phyloP scores from a whole-genome alignment of 2,329 filamentous ascomycete species.

The Exophiala viscosa region DNA sequence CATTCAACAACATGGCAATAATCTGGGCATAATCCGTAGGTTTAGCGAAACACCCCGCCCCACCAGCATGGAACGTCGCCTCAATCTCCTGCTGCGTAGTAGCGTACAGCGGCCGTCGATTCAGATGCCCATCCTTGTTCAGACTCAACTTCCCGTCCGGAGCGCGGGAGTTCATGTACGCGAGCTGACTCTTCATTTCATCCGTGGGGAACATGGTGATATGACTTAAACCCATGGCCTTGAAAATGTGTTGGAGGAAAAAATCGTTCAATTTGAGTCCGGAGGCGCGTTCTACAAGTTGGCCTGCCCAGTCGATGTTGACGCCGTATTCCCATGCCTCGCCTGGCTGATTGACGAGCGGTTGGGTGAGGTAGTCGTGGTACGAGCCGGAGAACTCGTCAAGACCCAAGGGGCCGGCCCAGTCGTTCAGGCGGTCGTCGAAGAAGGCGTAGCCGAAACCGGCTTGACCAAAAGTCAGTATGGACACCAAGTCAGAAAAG shows the following conservation, averaged over 20 bases:
- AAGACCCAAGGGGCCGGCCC: constrained; percentile 45
- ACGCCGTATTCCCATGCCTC: constrained; percentile 60
- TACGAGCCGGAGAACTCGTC: constrained; percentile 55
- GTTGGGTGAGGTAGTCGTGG: constrained; percentile 47
- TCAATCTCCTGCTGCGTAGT: constrained; percentile 46
- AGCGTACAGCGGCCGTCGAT: constrained; percentile 44
- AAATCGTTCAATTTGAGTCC: constrained; percentile 48
- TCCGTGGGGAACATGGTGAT: constrained; percentile 56
- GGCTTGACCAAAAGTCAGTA: constrained; percentile 15
- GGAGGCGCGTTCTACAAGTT: constrained; percentile 46
- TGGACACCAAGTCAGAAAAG: neutral
- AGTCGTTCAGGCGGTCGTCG: constrained; percentile 41
- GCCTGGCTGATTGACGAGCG: constrained; percentile 63
- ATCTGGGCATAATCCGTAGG: constrained; percentile 59
- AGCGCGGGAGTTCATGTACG: constrained; percentile 55
- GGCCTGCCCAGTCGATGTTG: constrained; percentile 53
- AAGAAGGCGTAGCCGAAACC: constrained; percentile 48
- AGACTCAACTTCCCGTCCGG: constrained; percentile 41
- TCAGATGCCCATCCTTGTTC: constrained; percentile 47
- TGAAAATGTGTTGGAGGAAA: constrained; percentile 47
- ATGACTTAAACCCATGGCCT: constrained; percentile 48
- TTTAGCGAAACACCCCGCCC: constrained; percentile 59
- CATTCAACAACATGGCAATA: constrained; percentile 60
- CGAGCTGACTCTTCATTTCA: constrained; percentile 54
- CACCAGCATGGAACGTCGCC: constrained; percentile 57